phyloP scores from a whole-genome alignment of 2,329 filamentous ascomycete genomes.

The Tolypocladium ovalisporum region DNA sequence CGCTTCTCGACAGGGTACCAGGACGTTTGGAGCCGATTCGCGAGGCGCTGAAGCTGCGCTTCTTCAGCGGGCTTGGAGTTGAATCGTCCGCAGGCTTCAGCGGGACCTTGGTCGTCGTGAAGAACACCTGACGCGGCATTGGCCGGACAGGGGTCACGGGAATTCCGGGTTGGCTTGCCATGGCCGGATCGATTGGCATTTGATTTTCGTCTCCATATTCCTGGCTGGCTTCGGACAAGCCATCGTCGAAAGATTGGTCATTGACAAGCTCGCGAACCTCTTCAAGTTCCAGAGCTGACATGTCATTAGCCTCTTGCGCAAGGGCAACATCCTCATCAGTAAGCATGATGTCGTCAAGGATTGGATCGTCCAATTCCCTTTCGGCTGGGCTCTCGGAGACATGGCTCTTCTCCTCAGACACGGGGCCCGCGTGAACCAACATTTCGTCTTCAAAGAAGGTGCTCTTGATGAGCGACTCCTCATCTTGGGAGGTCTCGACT shows the following conservation, averaged over 20 bases:
- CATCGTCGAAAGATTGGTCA: constrained; percentile 29
- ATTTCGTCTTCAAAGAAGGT: constrained; percentile 55
- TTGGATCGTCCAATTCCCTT: constrained; percentile 15
- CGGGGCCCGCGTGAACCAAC: constrained; percentile 19
- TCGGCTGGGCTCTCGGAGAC: constrained; percentile 4
- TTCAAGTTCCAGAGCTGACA: constrained; percentile 42
- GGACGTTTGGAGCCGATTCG: constrained; percentile 33
- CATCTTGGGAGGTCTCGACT: constrained; percentile 8
- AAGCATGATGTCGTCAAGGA: constrained; percentile 34
- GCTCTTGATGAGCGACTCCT: constrained; percentile 29
- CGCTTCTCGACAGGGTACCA: constrained; percentile 31
- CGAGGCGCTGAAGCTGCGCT: constrained; percentile 39
- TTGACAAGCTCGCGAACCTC: constrained; percentile 24
- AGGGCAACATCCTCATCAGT: constrained; percentile 47
- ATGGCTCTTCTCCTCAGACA: constrained; percentile 6
- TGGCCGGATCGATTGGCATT: constrained; percentile 40
- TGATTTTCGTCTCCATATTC: constrained; percentile 59
- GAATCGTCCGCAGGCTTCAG: constrained; percentile 57
- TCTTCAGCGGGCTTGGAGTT: constrained; percentile 35
- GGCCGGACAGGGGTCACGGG: constrained; percentile 47
- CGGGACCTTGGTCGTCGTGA: constrained; percentile 69
- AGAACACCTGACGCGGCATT: constrained; percentile 37
- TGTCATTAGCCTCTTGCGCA: constrained; percentile 47
- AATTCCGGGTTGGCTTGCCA: constrained; percentile 15
- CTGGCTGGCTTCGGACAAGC: constrained; percentile 50